A percentile compares a stretch with the other conserved stretches of the same genome.
phyloP scores from a whole-genome alignment of 163 green algal genomes.

The Prototheca wickerhamii region DNA sequence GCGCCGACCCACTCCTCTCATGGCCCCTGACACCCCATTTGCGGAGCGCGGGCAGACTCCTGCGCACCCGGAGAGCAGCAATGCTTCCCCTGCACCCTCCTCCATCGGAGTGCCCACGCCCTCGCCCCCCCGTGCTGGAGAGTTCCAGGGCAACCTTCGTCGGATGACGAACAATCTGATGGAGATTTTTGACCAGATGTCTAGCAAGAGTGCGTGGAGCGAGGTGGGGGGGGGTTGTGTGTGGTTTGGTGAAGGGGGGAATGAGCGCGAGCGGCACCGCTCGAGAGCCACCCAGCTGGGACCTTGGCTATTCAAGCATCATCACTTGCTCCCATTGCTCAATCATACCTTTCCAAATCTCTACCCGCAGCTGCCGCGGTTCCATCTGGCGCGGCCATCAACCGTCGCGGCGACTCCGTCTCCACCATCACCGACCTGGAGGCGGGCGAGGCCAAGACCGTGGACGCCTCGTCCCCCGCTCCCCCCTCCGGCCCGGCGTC shows the following conservation, averaged over 20 bases:
- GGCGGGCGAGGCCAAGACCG: neutral
- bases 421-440: constrained; percentile 17
- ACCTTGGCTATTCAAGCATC: no score
- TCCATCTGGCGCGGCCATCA: neutral
- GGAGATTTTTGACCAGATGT: constrained; percentile 29
- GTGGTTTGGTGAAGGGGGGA: neutral
- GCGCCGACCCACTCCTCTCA: neutral
- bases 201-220: constrained; percentile 1
- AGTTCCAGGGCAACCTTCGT: constrained; percentile 16
- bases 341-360: neutral
- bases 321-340: no score
- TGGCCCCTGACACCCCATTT: neutral
- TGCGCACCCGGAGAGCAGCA: neutral
- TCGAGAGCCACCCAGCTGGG: no score
- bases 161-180: constrained; percentile 20
- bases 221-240: neutral
- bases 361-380: neutral
- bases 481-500: neutral
- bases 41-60: neutral
- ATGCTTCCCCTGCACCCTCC: neutral
- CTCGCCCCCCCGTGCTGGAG: neutral
- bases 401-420: constrained; percentile 14
- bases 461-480: no score
- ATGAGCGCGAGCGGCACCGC: no score
- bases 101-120: neutral